These are phyloP conservation scores for Bacidia gigantensis DNA, from an alignment of 495 filamentous ascomycete genomes.

Conservation along the genomic window DNA sequence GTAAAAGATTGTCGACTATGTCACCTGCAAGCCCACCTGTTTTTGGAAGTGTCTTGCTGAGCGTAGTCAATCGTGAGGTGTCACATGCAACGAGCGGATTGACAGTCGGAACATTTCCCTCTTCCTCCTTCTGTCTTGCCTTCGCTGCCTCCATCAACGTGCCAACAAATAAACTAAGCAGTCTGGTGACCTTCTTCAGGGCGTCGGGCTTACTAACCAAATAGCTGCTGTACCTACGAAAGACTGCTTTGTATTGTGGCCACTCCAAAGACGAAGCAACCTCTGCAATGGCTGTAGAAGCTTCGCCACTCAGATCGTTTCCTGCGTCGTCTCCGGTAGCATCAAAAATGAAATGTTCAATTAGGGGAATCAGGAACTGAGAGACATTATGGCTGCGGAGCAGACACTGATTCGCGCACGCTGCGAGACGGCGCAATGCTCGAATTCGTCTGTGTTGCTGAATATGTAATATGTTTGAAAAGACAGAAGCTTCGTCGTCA, in stretches of 20 bases:
- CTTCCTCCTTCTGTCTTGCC: no score
- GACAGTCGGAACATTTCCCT: no score
- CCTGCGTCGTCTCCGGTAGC: constrained; percentile 59
- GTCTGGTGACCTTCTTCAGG: constrained; percentile 71
- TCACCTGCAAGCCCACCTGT: constrained; percentile 62
- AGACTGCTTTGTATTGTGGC: constrained; percentile 74
- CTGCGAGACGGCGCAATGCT: constrained; percentile 63
- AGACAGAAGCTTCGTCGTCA: constrained; percentile 86
- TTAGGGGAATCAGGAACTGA: constrained; percentile 76
- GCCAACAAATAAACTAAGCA: constrained; percentile 70
- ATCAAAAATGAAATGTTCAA: constrained; percentile 89
- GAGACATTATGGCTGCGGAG: constrained; percentile 63
- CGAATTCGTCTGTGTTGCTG: constrained; percentile 78
- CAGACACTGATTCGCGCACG: constrained; percentile 44
- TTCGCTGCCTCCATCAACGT: constrained; percentile 47
- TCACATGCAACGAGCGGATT: no score
- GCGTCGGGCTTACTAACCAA: constrained; percentile 67
- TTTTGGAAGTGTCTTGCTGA: constrained; percentile 38
- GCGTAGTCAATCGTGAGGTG: neutral
- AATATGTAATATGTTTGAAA: constrained; percentile 81
- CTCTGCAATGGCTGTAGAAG: constrained; percentile 57
- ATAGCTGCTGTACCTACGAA: constrained; percentile 67
- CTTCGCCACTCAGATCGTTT: constrained; percentile 72
- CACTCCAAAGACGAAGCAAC: constrained; percentile 69
- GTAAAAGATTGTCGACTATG: constrained; percentile 58